Base-by-base conservation (phyloP, 179 eudicot genomes). In the Beta corolliflora region DNA sequence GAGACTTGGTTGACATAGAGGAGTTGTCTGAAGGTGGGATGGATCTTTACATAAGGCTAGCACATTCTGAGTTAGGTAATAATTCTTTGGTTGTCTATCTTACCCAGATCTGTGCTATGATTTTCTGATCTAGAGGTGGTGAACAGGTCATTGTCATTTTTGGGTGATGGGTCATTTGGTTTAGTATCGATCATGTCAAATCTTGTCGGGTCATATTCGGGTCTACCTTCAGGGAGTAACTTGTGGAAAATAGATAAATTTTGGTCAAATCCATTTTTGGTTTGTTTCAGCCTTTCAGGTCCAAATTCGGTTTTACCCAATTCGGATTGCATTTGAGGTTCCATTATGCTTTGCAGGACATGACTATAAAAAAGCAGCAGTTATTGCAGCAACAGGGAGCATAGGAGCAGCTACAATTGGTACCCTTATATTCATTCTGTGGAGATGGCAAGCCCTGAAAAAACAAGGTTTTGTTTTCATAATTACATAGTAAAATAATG, bases 21-120 rank as follows among this genome's bases (percentile, higher is more conserved):
- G 15, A 55, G 31, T 56, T 75, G 50, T 2, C 66, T 9, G 21
- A 23, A 9, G 63, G 78, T 31, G 78, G 78, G 19, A 31, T 76
- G 78, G 68, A 76, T 59, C 66, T 76, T 41, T 45, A 76, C 67
- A 31, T 76, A 7, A 60, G n/a, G 12, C 50, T 76, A 31, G 67
- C 78, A 41, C 55, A 44, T 12, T 60, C 79, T 3, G 77, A 75
- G 5, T 50, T 75, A 75, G 77, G 66, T 75, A 75, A 9, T 2
- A 7, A 5, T 23, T 19, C 25, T 52, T 52, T 53, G 8, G 5
- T 29, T 41, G 7, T 13, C 46, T 5, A n/a, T 19, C 73, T 18
- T 8, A 46, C 25, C 54, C 4, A 5, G 71, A 70, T 45, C 3
- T n/a, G 5, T 44, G 73, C 73, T 70, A 31, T 10, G 13, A 29